Base-by-base conservation (phyloP, 1,284 basidiomycete genomes). In the Calocybe gambosa region DNA sequence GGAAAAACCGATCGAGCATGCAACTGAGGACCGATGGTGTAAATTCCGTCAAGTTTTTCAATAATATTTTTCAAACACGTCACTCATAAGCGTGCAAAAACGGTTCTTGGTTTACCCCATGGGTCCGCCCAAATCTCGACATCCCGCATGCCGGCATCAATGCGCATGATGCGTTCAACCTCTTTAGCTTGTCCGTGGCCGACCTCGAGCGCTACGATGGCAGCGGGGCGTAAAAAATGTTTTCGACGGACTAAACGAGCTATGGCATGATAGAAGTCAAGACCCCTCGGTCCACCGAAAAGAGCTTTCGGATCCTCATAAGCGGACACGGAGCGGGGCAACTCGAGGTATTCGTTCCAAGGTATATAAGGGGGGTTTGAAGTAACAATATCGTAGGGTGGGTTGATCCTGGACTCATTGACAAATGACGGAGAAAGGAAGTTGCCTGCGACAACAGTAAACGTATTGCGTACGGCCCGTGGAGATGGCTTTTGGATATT, bases 281-380 rank as follows among this genome's bases (percentile, higher is more conserved):
- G 73, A 0, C 89, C 92, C 51, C 78, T 66, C 18, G 69, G 70
- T 51, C 89, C 89, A 5, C 89, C 93, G 21, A 93, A 72, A 18
- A 97, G 75, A 2, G 93, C 93, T 12, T 70, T 71, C 12, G 72
- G 75, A 63, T 93, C 89, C 65, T 97, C 94, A 60, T 78, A 89
- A 45, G 77, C 71, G 39, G 68, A 77, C 39, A 97, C 93, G 31
- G 80, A 84, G 15, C 59, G 50, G 3, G 85, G 76, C 19, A 95
- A 75, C 12, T 60, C 49, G 35, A 76, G 66, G 60, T 84, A 94
- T 48, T 89, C 84, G 26, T 62, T 50, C 45, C 62, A 70, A 18
- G 90, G 72, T 56, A 97, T 90, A 66, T 96, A 96, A 5, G 93
- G 93, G n/a, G 93, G 93, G 64, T 96, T 97, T 9, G 88, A 83